Conservation (phyloP, 2,329 filamentous ascomycete genomes). For the Verticillium isaacii region DNA sequence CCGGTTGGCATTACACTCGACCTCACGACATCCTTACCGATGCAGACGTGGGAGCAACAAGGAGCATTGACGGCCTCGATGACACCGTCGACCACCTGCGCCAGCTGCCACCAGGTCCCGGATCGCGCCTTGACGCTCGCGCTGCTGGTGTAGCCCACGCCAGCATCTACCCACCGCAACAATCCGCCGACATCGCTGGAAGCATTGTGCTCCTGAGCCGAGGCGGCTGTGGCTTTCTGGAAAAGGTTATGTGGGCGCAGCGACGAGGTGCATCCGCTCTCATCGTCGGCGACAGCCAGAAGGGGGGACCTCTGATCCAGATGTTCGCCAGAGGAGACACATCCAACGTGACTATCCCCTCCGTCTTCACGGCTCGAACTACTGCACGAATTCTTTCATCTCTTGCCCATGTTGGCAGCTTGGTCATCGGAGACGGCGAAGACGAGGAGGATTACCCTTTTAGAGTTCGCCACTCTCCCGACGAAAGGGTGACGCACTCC, state of each 20-base stretch:
- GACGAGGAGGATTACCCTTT: conserved; percentile 56
- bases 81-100: conserved; percentile 84
- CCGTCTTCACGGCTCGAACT: conserved; percentile 90
- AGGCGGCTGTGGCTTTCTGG: conserved; percentile 91
- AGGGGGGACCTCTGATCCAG: conserved; percentile 83
- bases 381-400: conserved; percentile 91
- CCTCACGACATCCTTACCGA: background rate
- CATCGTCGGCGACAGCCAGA: conserved; percentile 90
- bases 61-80: conserved; percentile 46
- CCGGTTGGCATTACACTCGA: conserved; percentile 66
- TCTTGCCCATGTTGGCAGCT: conserved; percentile 68
- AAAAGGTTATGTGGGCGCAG: conserved; percentile 97
- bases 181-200: conserved; percentile 69
- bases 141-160: conserved; percentile 36
- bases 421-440: conserved; percentile 39
- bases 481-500: conserved; percentile 22
- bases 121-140: conserved; percentile 27
- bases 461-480: conserved; percentile 47
- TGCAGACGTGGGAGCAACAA: background rate
- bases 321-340: conserved; percentile 99
- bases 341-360: conserved; percentile 89
- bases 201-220: conserved; percentile 89
- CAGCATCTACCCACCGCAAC: conserved; percentile 76
- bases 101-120: conserved; percentile 33
- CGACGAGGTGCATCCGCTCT: conserved; percentile 81